Base-by-base conservation (phyloP, 257 asterid genomes). In the Galeopsis tetrahit region DNA sequence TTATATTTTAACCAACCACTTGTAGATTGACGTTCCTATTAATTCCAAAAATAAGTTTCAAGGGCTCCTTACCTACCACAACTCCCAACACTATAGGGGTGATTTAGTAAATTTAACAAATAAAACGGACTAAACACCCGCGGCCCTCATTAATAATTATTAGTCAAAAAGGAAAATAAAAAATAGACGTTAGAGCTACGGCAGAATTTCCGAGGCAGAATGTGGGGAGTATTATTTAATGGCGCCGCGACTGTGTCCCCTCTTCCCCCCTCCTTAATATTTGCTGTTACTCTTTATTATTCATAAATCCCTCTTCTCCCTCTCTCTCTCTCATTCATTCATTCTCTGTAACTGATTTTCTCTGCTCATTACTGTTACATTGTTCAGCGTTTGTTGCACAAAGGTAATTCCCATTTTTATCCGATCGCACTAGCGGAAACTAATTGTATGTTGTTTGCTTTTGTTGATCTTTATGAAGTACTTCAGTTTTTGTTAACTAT, bases 161-260 rank as follows among this genome's bases (percentile, higher is more conserved):
- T 17, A 35, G 71, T 72, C 76, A 28, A 21, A 55, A 66, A 51
- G 66, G 39, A 13, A 58, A 10, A 17, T 7, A 21, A 21, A 66
- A 43, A 78, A 61, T 73, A 83, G 86, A 82, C 95, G 92, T 91
- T 87, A 53, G 79, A 70, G 73, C 79, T 76, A 75, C 89, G 85
- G 86, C 87, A 66, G 76, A 77, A 75, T 31, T 79, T 77, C 57
- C 67, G 76, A 80, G 78, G 81, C 57, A 46, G 61, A 67, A 32
- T 39, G 38, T 49, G 71, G 14, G 28, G 28, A 21, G 5, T 38
- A 42, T 69, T 63, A 65, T 71, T 76, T 53, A 68, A 74, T 79
- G 78, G 79, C 82, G 77, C 81, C 78, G 82, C 75, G 82, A 77
- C 46, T 7, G 75, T 83, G 83, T 77, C 83, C 82, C 64, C 70